Base-by-base conservation (phyloP, 148 eudicot species). In the Drosera capensis region DNA sequence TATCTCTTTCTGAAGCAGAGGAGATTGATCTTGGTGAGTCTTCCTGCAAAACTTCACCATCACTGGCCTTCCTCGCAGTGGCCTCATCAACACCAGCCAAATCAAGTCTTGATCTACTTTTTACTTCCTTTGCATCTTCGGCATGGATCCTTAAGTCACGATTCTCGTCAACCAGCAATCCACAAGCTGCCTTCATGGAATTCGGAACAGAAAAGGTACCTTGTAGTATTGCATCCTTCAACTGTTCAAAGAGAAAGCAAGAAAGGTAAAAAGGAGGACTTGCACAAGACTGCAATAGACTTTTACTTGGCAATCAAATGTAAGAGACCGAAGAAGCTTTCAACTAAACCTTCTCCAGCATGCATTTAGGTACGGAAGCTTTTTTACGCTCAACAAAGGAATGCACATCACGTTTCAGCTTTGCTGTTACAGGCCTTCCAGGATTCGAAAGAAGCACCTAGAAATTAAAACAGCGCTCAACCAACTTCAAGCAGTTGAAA, bases 181-280 rank as follows among this genome's bases (percentile, higher is more conserved):
- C 68, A 61, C 73, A 60, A 36, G 37, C 46, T 46, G 66, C 63
- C 52, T 55, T 72, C 54, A 78, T 64, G 35, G 70, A 65, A 43
- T 42, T 47, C 49, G 48, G 55, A 45, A 66, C 30, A 49, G 71
- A 62, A 55, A 58, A 58, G 28, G 39, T 58, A 37, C 67, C 78
- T 38, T 69, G 58, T 42, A 64, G 54, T 56, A 82, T 66, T 18
- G 58, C 49, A 70, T 68, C 62, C 69, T 79, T 68, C 67, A 87
- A 59, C 96, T 86, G 67, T 35, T 52, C 41, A 21, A 5, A n/a
- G 23, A 38, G 23, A n/a, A n/a, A 55, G 41, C 12, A n/a, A 56
- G 26, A 2, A 21, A 46, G 30, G 26, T n/a, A 25, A 52, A n/a
- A 12, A 55, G 12, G 15, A 31, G 20, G n/a, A 40, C 45, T 43